Evolutionary conservation across 495 filamentous ascomycete genomes (phyloP).

Genomic region (Penicillium longicatenatum): DNA sequence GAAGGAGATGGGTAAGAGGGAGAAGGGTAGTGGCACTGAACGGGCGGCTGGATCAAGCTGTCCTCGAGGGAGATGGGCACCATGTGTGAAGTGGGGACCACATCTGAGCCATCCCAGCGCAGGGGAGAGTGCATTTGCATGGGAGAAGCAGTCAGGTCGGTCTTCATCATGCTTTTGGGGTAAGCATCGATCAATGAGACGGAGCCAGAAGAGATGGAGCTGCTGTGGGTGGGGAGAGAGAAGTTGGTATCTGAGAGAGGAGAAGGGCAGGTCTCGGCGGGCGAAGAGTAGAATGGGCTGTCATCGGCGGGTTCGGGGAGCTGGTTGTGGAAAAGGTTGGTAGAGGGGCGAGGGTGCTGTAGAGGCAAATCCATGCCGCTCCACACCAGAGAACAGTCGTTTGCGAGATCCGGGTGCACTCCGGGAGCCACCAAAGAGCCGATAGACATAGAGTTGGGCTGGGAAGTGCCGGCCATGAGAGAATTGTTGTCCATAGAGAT

Average conservation of each 20-base stretch:
- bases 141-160: slow-evolving; percentile 41
- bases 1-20: neutral
- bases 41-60: slow-evolving; percentile 39
- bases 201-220: slow-evolving; percentile 41
- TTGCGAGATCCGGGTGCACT: slow-evolving; percentile 44
- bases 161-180: slow-evolving; percentile 37
- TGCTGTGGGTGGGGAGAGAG: slow-evolving; percentile 40
- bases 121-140: slow-evolving; percentile 37
- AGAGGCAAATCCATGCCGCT: slow-evolving; percentile 40
- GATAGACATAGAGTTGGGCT: slow-evolving; percentile 47
- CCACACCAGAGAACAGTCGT: slow-evolving; percentile 43
- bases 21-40: slow-evolving; percentile 14
- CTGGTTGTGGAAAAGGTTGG: slow-evolving; percentile 37
- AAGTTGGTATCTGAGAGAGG: slow-evolving; percentile 43
- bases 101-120: slow-evolving; percentile 38
- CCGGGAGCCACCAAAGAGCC: slow-evolving; percentile 45
- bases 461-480: slow-evolving; percentile 32
- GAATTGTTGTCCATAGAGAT: slow-evolving; percentile 30
- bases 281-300: slow-evolving; percentile 44
- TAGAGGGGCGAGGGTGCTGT: slow-evolving; percentile 31
- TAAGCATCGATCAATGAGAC: slow-evolving; percentile 39
- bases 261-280: slow-evolving; percentile 47
- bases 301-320: slow-evolving; percentile 44
- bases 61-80: slow-evolving; percentile 39
- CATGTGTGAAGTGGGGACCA: slow-evolving; percentile 33